phyloP scores from a whole-genome alignment of 2,329 filamentous ascomycete species.

The Ophiocordyceps sinensis region DNA sequence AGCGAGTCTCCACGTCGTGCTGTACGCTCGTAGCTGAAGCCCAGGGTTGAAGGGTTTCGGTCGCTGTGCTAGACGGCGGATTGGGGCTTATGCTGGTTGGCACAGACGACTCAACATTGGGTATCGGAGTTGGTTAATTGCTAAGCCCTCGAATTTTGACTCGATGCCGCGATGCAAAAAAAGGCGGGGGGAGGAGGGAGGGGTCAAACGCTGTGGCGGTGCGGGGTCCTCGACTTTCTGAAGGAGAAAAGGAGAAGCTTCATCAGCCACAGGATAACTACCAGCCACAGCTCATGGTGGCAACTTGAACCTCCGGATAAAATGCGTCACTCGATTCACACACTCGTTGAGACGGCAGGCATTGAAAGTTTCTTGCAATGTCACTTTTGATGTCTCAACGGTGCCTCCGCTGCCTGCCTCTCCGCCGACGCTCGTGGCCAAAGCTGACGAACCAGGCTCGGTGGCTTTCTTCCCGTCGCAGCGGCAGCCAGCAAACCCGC shows the following conservation, averaged over 20 bases:
- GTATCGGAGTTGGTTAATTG: neutral
- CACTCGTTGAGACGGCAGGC: no score
- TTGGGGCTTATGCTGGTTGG: neutral
- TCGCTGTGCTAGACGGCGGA: constrained; percentile 7
- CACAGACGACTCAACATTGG: constrained; percentile 2
- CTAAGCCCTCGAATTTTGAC: constrained; percentile 4
- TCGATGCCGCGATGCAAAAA: neutral
- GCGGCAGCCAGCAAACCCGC: constrained; percentile 5
- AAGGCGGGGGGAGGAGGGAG: constrained; percentile 7
- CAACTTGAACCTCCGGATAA: neutral
- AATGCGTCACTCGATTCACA: no score
- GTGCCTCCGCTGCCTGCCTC: constrained; percentile 7
- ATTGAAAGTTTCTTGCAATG: constrained; percentile 5
- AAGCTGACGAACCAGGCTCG: neutral
- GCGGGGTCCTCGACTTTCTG: constrained; percentile 1
- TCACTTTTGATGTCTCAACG: constrained; percentile 6
- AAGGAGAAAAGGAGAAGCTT: neutral
- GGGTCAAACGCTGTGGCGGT: constrained; percentile 8
- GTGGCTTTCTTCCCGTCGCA: constrained; percentile 4
- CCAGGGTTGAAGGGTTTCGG: constrained; percentile 19
- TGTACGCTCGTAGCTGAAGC: constrained; percentile 22
- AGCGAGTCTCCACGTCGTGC: constrained; percentile 34
- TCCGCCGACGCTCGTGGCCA: neutral
- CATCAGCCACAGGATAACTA: constrained; percentile 4
- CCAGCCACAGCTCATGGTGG: constrained; percentile 1